These are phyloP conservation scores for Hanseniaspora pseudoguilliermondii DNA, from an alignment of 805 yeast genomes.

Conservation along the genomic window DNA sequence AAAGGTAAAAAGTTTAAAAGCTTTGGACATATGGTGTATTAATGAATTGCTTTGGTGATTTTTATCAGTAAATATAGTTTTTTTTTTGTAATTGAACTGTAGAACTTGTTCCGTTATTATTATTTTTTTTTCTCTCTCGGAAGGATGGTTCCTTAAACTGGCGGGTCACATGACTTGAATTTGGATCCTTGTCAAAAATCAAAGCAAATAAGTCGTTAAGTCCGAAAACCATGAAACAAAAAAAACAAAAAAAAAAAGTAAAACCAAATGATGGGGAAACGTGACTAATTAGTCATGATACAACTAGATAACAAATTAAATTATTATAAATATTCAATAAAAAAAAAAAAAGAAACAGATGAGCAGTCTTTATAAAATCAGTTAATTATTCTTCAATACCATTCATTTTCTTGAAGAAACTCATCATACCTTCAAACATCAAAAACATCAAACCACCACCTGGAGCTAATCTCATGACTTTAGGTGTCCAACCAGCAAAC, in stretches of 20 bases:
- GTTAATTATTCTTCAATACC: neutral
- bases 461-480: slow-evolving; percentile 93
- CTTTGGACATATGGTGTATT: neutral
- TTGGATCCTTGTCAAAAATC: no score
- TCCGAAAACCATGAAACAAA: neutral
- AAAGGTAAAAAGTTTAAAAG: slow-evolving; percentile 22
- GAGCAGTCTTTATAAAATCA: neutral
- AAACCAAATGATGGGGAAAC: neutral
- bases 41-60: neutral
- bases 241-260: neutral
- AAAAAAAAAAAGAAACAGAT: neutral
- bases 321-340: neutral
- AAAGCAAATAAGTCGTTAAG: neutral
- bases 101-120: no score
- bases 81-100: neutral
- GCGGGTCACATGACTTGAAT: no score
- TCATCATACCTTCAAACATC: slow-evolving; percentile 92
- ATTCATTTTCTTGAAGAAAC: slow-evolving; percentile 54
- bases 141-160: no score
- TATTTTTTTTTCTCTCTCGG: no score
- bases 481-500: slow-evolving; percentile 93
- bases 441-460: slow-evolving; percentile 98
- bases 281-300: slow-evolving; percentile 6
- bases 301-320: neutral
- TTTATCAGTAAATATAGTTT: neutral